Percentiles rank a stretch among this genome's conserved stretches.
phyloP scores from a whole-genome alignment of 768 basidiomycete genomes.

The Termitomyces sp. region DNA sequence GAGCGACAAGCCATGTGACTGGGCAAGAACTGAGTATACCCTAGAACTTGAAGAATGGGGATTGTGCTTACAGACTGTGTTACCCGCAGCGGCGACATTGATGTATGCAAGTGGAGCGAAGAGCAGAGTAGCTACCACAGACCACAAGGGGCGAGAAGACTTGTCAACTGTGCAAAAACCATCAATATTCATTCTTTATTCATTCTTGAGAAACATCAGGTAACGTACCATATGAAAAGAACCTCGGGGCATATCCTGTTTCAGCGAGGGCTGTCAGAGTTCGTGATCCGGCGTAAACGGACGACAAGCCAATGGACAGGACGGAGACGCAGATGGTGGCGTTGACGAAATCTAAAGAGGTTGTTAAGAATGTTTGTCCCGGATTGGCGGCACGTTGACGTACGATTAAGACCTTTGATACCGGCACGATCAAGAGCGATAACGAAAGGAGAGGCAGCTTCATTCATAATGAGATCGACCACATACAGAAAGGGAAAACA shows the following conservation, averaged over 20 bases:
- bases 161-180: slow-evolving; percentile 29
- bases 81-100: slow-evolving; percentile 29
- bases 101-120: slow-evolving; percentile 36
- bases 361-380: background rate
- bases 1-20: slow-evolving; percentile 39
- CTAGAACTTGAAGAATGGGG: background rate
- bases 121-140: slow-evolving; percentile 28
- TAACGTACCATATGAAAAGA: slow-evolving; percentile 30
- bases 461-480: background rate
- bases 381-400: slow-evolving; percentile 6
- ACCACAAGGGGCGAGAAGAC: slow-evolving; percentile 38
- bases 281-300: slow-evolving; percentile 39
- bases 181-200: background rate
- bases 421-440: slow-evolving; percentile 33
- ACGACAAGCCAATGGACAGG: slow-evolving; percentile 39
- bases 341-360: slow-evolving; percentile 30
- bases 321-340: slow-evolving; percentile 40
- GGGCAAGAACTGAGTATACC: background rate
- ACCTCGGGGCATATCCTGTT: slow-evolving; percentile 39
- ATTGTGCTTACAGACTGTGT: slow-evolving; percentile 29
- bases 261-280: slow-evolving; percentile 41
- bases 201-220: too few relatives aligned
- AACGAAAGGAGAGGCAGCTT: slow-evolving; percentile 39
- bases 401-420: slow-evolving; percentile 37
- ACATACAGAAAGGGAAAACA: background rate